Evolutionary conservation across 495 filamentous ascomycete genomes (phyloP).

Genomic region (Hypoxylon perforatum): DNA sequence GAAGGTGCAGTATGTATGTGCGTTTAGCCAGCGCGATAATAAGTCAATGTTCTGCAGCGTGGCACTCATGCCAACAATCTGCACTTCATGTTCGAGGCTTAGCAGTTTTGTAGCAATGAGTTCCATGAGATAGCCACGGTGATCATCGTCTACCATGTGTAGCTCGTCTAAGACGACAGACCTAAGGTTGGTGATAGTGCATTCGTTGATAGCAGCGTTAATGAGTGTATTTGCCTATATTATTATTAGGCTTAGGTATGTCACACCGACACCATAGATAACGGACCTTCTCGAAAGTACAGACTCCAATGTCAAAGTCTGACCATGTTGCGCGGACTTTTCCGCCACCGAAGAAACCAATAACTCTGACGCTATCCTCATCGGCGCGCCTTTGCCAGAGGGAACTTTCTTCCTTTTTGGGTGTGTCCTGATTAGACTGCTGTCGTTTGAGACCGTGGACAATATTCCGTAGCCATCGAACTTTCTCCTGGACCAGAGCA

Average conservation of each 20-base stretch:
- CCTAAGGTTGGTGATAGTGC: slow-evolving; percentile 70
- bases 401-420: slow-evolving; percentile 37
- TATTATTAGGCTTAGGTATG: slow-evolving; percentile 28
- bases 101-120: slow-evolving; percentile 83
- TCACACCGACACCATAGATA: slow-evolving; percentile 8
- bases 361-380: slow-evolving; percentile 67
- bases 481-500: slow-evolving; percentile 84
- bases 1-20: slow-evolving; percentile 76
- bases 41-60: slow-evolving; percentile 78
- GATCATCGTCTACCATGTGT: slow-evolving; percentile 84
- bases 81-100: slow-evolving; percentile 73
- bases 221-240: slow-evolving; percentile 80
- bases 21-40: slow-evolving; percentile 77
- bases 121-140: slow-evolving; percentile 83
- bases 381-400: slow-evolving; percentile 58
- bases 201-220: slow-evolving; percentile 79
- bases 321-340: slow-evolving; percentile 73
- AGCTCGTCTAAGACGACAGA: slow-evolving; percentile 82
- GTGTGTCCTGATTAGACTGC: slow-evolving; percentile 13
- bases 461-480: slow-evolving; percentile 77
- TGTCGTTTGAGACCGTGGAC: slow-evolving; percentile 70
- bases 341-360: slow-evolving; percentile 80
- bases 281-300: slow-evolving; percentile 84
- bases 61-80: slow-evolving; percentile 87
- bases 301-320: slow-evolving; percentile 83